Evolutionary conservation across 768 basidiomycete species (phyloP).

Genomic region (Coprinopsis cinerea): DNA sequence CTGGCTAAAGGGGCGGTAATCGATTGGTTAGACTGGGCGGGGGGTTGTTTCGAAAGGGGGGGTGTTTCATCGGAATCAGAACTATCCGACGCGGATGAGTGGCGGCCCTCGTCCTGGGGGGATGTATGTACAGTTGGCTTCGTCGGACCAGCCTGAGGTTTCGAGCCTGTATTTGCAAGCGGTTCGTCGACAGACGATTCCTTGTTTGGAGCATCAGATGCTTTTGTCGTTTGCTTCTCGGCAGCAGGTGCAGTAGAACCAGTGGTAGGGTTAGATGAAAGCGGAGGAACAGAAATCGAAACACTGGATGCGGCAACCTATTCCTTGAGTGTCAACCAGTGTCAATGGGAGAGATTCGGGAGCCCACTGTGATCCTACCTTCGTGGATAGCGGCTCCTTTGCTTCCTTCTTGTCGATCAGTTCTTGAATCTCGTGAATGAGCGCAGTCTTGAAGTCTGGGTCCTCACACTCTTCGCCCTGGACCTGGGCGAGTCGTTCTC

Average conservation of each 20-base stretch:
- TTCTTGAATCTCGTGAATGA: neutral
- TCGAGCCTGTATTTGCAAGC: neutral
- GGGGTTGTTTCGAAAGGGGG: too few relatives aligned
- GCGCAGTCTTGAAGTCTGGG: neutral
- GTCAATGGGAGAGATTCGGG: conserved; percentile 3
- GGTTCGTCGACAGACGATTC: neutral
- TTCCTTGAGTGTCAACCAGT: neutral
- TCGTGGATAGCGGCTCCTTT: neutral
- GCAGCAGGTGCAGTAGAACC: neutral
- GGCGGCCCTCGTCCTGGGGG: too few relatives aligned
- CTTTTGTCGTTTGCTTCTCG: too few relatives aligned
- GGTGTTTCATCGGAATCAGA: too few relatives aligned
- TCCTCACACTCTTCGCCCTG: neutral
- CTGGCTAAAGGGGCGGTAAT: neutral
- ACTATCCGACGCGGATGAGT: too few relatives aligned
- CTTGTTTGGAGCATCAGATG: neutral
- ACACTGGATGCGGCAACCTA: neutral
- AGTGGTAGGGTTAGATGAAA: neutral
- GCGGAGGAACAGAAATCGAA: neutral
- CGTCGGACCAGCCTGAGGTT: neutral
- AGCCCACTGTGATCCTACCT: neutral
- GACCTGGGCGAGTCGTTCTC: neutral
- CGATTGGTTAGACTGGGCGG: too few relatives aligned
- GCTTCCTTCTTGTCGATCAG: neutral
- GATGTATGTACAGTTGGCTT: too few relatives aligned